Percentiles rank a stretch among this genome's conserved stretches.
These are phyloP conservation scores for Diaporthe amygdali DNA, from an alignment of 2,329 filamentous ascomycete species.

Conservation along the genomic window DNA sequence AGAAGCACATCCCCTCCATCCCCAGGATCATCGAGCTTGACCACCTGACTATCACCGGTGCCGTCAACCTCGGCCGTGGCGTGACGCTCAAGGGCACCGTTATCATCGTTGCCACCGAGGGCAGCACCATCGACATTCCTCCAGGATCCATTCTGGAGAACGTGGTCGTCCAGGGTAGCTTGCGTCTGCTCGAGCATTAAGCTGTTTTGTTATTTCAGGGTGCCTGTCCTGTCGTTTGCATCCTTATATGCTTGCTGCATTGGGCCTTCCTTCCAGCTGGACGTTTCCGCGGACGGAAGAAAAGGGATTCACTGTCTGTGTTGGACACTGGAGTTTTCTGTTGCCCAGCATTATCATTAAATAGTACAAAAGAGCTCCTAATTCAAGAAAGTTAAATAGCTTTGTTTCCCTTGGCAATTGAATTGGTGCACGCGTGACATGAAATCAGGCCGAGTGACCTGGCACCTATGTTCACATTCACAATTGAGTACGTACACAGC, in stretches of 20 bases:
- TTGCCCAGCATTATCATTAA: conserved; percentile 15
- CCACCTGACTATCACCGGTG: conserved; percentile 96
- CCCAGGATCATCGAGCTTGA: conserved; percentile 91
- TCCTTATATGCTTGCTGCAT: conserved; percentile 14
- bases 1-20: conserved; percentile 84
- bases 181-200: conserved; percentile 75
- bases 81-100: conserved; percentile 98
- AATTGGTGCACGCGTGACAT: background rate
- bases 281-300: background rate
- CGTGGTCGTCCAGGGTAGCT: conserved; percentile 96
- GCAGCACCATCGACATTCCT: conserved; percentile 96
- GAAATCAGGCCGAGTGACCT: background rate
- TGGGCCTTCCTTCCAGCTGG: background rate
- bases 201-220: conserved; percentile 7
- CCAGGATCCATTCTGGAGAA: conserved; percentile 98
- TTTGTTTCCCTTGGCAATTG: background rate
- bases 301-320: background rate
- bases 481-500: background rate
- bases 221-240: background rate
- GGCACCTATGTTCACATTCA: background rate
- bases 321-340: conserved; percentile 16
- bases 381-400: conserved; percentile 22
- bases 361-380: conserved; percentile 23
- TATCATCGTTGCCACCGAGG: conserved; percentile 98
- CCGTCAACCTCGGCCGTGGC: conserved; percentile 93